These are phyloP conservation scores for Fusarium stilboides DNA, from an alignment of 2,329 filamentous ascomycete genomes.

Conservation along the genomic window DNA sequence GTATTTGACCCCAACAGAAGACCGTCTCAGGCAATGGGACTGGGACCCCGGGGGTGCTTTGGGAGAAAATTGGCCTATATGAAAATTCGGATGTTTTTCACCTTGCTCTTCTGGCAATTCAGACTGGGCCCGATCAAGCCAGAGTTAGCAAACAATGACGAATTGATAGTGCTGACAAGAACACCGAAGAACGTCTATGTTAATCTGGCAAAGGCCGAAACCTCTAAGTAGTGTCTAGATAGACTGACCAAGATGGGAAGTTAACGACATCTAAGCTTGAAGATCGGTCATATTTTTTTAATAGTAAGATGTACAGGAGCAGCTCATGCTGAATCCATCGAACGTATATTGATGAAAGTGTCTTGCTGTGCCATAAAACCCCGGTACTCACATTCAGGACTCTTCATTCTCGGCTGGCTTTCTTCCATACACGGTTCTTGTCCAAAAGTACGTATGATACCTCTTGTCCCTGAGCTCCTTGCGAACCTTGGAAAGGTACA, in stretches of 20 bases:
- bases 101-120: slow-evolving; percentile 27
- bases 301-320: too few species aligned
- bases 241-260: too few species aligned
- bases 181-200: slow-evolving; percentile 32
- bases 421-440: slow-evolving; percentile 17
- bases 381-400: not conserved
- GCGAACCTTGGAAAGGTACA: slow-evolving; percentile 13
- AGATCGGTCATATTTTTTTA: too few species aligned
- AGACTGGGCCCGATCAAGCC: slow-evolving; percentile 3
- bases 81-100: slow-evolving; percentile 31
- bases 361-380: too few species aligned
- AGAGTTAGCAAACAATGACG: slow-evolving; percentile 23
- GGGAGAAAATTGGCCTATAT: slow-evolving; percentile 40
- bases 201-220: not conserved
- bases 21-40: slow-evolving; percentile 37
- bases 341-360: too few species aligned
- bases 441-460: slow-evolving; percentile 27
- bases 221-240: too few species aligned
- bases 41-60: slow-evolving; percentile 41
- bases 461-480: slow-evolving; percentile 21
- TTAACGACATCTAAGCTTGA: too few species aligned
- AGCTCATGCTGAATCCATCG: too few species aligned
- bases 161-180: slow-evolving; percentile 24
- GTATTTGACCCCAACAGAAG: slow-evolving; percentile 34
- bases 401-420: not conserved